These are phyloP conservation scores for Globisporangium cystogenes DNA, from an alignment of 352 stramenopile genomes.

Conservation along the genomic window DNA sequence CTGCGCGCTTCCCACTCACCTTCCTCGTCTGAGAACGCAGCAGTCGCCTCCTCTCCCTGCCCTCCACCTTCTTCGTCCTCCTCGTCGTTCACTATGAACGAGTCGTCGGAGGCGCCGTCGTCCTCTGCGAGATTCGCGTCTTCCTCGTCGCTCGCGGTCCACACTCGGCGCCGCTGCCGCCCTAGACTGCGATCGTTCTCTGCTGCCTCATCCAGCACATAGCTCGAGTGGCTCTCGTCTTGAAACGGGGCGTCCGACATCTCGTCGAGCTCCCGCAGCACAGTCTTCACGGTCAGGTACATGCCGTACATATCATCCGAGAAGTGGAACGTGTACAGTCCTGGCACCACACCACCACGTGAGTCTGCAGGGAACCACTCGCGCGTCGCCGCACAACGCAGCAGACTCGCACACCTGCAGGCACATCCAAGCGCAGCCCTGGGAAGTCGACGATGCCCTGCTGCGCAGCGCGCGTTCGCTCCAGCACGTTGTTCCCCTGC, in stretches of 20 bases:
- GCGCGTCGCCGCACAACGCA: neutral
- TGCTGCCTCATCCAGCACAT: conserved; percentile 27
- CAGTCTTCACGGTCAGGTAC: conserved; percentile 46
- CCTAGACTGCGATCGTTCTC: conserved; percentile 10
- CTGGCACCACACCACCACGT: too few relatives aligned
- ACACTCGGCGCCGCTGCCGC: conserved; percentile 15
- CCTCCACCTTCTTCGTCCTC: conserved; percentile 18
- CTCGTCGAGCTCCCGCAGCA: conserved; percentile 38
- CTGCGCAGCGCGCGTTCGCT: conserved; percentile 38
- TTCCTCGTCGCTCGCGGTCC: conserved; percentile 32
- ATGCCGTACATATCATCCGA: conserved; percentile 53
- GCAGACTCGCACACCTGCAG: conserved; percentile 24
- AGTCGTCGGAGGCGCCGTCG: conserved; percentile 53
- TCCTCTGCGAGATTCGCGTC: conserved; percentile 21
- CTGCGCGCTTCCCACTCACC: conserved; percentile 21
- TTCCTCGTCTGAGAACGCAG: conserved; percentile 24
- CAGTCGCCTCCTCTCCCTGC: conserved; percentile 13
- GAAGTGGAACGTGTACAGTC: conserved; percentile 70
- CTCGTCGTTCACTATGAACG: conserved; percentile 62
- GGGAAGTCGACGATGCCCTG: conserved; percentile 56
- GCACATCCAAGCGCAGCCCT: conserved; percentile 54
- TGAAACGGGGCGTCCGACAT: conserved; percentile 30
- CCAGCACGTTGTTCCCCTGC: conserved; percentile 53
- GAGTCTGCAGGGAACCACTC: too few relatives aligned
- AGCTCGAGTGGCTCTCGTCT: conserved; percentile 11